Evolutionary conservation across 257 asterid species (phyloP), one percentile per base, ranked within the genome.

Genomic region (Solanum raphanifolium): DNA sequence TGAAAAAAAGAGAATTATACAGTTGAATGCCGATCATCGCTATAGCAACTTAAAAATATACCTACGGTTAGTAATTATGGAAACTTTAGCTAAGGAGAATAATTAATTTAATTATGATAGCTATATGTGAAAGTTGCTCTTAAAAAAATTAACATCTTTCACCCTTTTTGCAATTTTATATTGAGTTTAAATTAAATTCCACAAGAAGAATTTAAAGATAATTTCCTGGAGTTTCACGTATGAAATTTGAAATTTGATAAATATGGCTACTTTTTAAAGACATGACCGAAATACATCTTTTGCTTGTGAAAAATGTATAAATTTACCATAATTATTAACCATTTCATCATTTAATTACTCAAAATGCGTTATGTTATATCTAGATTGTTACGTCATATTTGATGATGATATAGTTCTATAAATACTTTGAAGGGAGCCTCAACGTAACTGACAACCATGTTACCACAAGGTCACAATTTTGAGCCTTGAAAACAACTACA

Each of bases 181-280:
- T 5, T 13, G 10, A 68, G 2, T 27, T 13, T 41, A 41, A 36
- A 34, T 65, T 2, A n/a, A 25, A 27, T 29, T 68, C 8, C 2
- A 29, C n/a, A 31, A 31, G 38, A 31, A 71, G 31, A 31, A 31
- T 7, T 71, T 1, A 71, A 29, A 71, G n/a, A 71, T 15, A 71
- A 4, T 1, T 0, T 68, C 5, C 0, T 68, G 0, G 11, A 13
- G 23, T 6, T 68, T 13, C 0, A 68, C 5, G 1, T 1, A 0
- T 68, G 18, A 29, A 68, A 27, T 68, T 29, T 13, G 5, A 29
- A 68, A 29, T 23, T 32, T 7, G 5, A 71, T 32, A 1, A 7
- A 5, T 0, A 0, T 29, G n/a, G 0, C 25, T 32, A 71, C 0
- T 71, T 71, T 6, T 31, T 68, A 27, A 68, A 27, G 36, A 68